Base-by-base conservation (phyloP, 1,284 basidiomycete species). In the Thecaphora frezii region DNA sequence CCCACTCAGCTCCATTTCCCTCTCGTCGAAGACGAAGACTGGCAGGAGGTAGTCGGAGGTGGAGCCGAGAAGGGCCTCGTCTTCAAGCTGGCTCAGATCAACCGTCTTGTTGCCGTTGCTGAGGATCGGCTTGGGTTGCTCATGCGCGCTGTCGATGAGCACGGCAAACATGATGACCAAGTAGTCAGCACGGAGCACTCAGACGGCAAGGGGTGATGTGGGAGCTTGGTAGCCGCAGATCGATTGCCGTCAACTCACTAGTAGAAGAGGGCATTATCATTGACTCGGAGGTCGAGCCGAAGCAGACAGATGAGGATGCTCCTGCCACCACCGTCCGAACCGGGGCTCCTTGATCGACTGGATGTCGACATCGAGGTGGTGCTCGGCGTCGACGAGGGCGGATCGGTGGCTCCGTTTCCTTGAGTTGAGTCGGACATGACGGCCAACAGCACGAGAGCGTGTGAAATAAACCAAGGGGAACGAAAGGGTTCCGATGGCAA, bases 1-100 rank as follows among this genome's bases (percentile, higher is more conserved):
- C 3, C 80, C 81, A 10, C 81, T 81, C 19, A 84, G 76, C 57
- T 85, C 84, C 51, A 85, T 71, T 58, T 82, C 80, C 8, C 82
- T 77, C 48, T 83, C 82, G 61, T 84, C 83, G 48, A 84, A 83
- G 51, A 84, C 82, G 70, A 82, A 85, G 44, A 85, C 66, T 2
- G 84, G 84, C 3, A 85, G 73, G 50, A 85, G 79, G 51, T 83
- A 81, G 10, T 82, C 83, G 33, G 75, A 58, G 21, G 62, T 53
- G 3, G 68, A 70, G 38, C 60, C 61, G 12, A 69, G 61, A 19
- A 66, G 80, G 64, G 33, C 73, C 57, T 45, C 69, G 53, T 46
- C 67, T 44, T 60, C 51, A 45, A 68, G 44, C 28, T 60, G 59
- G 47, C 59, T 71, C 21, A 61, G 55, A 30, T 64, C 58, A 25